Base-by-base conservation (phyloP, 179 eudicot species). In the Pouteria campechiana region DNA sequence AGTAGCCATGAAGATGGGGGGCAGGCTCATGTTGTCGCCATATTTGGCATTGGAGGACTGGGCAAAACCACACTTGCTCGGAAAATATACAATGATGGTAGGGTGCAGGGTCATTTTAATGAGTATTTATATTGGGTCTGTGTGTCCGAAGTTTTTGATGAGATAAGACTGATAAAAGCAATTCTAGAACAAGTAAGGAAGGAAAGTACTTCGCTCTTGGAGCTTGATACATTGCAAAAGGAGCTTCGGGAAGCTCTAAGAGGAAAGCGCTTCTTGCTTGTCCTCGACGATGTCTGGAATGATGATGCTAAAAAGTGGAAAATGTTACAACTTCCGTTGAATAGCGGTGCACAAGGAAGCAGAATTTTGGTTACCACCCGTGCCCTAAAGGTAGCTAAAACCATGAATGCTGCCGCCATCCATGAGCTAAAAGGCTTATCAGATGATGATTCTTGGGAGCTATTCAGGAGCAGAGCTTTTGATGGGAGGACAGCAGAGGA, bases 11-110 rank as follows among this genome's bases (percentile, higher is more conserved):
- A 21, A 12, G 43, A 2, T 17, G 8, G 29, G 7, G 33, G 55
- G 5, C 31, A 25, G 1, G n/a, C n/a, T n/a, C 37, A 37, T 45
- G 46, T 61, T 7, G 33, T 61, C 9, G 50, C 63, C 9, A 14
- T 65, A 3, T 55, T 58, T 25, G 73, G 73, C 3, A 25, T 55
- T 34, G 73, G 73, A 1, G 73, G 73, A 4, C 40, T 67, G 3
- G 73, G 73, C 1, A 67, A 67, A 19, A 67, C 73, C 4, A 61
- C 73, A 7, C 45, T 67, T 0, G 64, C 73, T 15, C 44, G 51
- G 36, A 7, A 50, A 13, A 42, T 32, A 2, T 55, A 50, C 44
- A 28, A 61, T 29, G 27, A 36, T 22, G 29, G n/a, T 16, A 35
- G 25, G 7, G 55, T 61, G 32, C n/a, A 39, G 25, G 0, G 7